A percentile compares a stretch with the other conserved stretches of the same genome.
Conservation (phyloP, 2,329 filamentous ascomycete species). For the Elsinoe perseae region DNA sequence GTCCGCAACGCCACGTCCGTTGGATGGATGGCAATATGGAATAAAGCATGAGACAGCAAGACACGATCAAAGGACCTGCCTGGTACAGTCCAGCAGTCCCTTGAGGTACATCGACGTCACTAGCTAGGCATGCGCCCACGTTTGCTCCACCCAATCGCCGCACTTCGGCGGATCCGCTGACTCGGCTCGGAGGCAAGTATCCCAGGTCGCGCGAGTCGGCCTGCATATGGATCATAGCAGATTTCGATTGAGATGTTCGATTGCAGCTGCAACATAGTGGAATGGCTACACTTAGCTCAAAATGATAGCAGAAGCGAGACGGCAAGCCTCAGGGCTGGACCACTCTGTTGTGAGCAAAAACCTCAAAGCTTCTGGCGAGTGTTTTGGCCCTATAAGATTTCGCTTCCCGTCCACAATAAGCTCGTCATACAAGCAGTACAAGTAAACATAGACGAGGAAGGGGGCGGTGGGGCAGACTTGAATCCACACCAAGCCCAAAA, state of each 20-base stretch:
- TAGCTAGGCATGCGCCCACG: neutral
- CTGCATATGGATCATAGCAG: neutral
- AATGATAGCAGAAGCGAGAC: neutral
- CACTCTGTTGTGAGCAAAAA: neutral
- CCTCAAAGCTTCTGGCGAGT: neutral
- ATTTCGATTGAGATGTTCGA: neutral
- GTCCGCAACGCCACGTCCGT: neutral
- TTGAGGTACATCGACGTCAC: neutral
- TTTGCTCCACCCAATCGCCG: neutral
- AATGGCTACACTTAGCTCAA: neutral
- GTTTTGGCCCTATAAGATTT: neutral
- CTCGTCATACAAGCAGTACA: neutral
- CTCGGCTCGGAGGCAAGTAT: slow-evolving; percentile 1
- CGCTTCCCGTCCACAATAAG: neutral
- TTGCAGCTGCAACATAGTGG: neutral
- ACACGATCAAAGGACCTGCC: neutral
- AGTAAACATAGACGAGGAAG: slow-evolving; percentile 9
- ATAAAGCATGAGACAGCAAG: neutral
- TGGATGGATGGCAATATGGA: neutral
- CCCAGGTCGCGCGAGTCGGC: neutral
- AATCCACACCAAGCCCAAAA: neutral
- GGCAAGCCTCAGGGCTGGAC: neutral
- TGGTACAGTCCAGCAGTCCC: neutral
- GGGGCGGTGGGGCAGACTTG: neutral
- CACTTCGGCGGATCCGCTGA: neutral